These are phyloP conservation scores for Sphagnum fallax DNA, from an alignment of 228 moss, liverwort and hornwort genomes.

Conservation along the genomic window DNA sequence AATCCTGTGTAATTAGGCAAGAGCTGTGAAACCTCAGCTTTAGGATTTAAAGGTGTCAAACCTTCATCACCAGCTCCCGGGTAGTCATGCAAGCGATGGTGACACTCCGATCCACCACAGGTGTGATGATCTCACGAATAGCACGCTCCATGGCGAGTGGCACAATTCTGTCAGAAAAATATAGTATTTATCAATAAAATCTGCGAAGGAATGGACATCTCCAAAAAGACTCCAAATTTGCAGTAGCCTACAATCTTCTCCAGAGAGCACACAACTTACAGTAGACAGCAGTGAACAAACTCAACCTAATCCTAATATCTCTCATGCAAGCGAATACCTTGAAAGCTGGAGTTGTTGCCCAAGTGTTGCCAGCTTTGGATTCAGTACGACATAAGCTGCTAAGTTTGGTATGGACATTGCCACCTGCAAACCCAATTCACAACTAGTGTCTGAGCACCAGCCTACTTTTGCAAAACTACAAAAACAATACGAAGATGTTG, in stretches of 20 bases:
- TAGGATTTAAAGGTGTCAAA: slow-evolving; percentile 8
- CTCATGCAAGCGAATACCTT: slow-evolving; percentile 28
- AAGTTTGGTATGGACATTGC: slow-evolving; percentile 87
- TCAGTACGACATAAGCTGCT: slow-evolving; percentile 68
- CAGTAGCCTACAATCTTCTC: too few relatives aligned
- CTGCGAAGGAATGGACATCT: too few relatives aligned
- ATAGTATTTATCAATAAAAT: too few relatives aligned
- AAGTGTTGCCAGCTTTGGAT: slow-evolving; percentile 67
- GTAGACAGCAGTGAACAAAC: too few relatives aligned
- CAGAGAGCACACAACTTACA: too few relatives aligned
- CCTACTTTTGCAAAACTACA: too few relatives aligned
- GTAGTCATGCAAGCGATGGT: slow-evolving; percentile 99
- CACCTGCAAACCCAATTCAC: slow-evolving; percentile 26
- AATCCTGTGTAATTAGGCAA: too few relatives aligned
- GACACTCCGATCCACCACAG: slow-evolving; percentile 93
- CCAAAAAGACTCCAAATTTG: too few relatives aligned
- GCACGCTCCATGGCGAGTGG: slow-evolving; percentile 97
- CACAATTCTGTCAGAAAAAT: slow-evolving; percentile 61
- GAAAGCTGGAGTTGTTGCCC: slow-evolving; percentile 74
- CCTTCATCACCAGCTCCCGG: slow-evolving; percentile 96
- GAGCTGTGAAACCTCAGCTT: too few relatives aligned
- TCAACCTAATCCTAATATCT: too few relatives aligned
- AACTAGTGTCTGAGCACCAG: too few relatives aligned
- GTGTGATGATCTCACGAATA: slow-evolving; percentile 87
- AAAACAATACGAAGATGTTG: too few relatives aligned